Evolutionary conservation across 306 rosid genomes (phyloP).

Genomic region (Prunus salicina): DNA sequence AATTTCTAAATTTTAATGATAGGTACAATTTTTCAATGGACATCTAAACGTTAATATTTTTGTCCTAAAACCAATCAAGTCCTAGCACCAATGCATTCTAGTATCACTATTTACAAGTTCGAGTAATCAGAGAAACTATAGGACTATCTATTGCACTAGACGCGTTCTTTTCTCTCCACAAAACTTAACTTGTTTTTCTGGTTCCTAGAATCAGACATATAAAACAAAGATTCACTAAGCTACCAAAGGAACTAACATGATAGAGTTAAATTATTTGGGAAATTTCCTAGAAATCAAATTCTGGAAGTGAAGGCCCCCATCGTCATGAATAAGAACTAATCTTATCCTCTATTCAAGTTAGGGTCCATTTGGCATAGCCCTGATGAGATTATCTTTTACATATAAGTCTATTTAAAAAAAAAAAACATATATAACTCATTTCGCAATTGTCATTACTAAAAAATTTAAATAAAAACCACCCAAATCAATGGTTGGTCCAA

Average conservation of each 20-base stretch:
- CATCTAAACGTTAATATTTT: not conserved
- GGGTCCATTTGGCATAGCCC: not conserved
- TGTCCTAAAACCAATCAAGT: not conserved
- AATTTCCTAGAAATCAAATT: not conserved
- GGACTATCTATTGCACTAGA: not conserved
- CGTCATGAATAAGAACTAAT: not conserved
- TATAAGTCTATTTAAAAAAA: not conserved
- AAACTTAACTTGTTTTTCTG: not conserved
- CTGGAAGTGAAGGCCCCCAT: not conserved
- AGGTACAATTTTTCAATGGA: not conserved
- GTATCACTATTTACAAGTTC: not conserved
- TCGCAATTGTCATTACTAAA: not conserved
- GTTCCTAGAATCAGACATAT: not conserved
- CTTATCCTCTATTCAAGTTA: not conserved
- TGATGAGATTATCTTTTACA: not conserved
- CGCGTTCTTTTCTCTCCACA: not conserved
- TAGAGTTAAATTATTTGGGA: not conserved
- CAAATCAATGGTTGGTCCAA: slow-evolving; percentile 9
- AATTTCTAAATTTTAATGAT: not conserved
- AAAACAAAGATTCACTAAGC: slow-evolving; percentile 1
- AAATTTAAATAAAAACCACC: not conserved
- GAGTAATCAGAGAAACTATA: not conserved
- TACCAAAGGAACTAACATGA: not conserved
- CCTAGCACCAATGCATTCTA: not conserved
- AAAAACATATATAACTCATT: not conserved